Evolutionary conservation across 2,329 filamentous ascomycete genomes (phyloP).

Genomic region (Aspergillus viridinutans): DNA sequence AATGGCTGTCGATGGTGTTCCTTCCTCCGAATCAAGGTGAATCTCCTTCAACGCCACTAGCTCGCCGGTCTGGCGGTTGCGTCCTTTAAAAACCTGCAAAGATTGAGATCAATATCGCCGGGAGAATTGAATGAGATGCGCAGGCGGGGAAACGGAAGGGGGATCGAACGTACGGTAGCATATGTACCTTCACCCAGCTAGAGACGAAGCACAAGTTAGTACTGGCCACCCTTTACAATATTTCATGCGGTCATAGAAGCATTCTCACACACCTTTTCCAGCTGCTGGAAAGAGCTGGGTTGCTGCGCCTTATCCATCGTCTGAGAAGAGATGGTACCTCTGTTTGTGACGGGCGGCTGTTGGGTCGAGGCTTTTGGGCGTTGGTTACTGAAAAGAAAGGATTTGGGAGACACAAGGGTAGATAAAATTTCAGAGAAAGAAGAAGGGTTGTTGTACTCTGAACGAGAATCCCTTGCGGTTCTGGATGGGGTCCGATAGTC

Average conservation of each 20-base stretch:
- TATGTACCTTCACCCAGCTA: constrained; percentile 94
- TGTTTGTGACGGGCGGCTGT: constrained; percentile 12
- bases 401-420: constrained; percentile 33
- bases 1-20: constrained; percentile 93
- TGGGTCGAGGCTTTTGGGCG: constrained; percentile 14
- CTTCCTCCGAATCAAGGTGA: constrained; percentile 96
- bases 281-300: constrained; percentile 96
- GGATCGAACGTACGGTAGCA: constrained; percentile 68
- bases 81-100: constrained; percentile 88
- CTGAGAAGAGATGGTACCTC: constrained; percentile 8
- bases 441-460: constrained; percentile 15
- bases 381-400: constrained; percentile 31
- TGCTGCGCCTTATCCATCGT: constrained; percentile 87
- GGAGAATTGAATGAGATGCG: neutral
- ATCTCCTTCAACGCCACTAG: constrained; percentile 98
- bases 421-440: constrained; percentile 29
- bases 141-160: constrained; percentile 1
- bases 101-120: constrained; percentile 16
- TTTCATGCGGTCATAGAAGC: constrained; percentile 1
- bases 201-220: constrained; percentile 25
- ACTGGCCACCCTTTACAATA: neutral
- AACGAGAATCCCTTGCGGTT: constrained; percentile 15
- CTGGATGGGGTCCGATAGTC: constrained; percentile 12
- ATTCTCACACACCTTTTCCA: constrained; percentile 64
- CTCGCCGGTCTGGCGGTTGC: constrained; percentile 94